A percentile compares a stretch with the other conserved stretches of the same genome.
Conservation (phyloP, 1,284 basidiomycete genomes). For the Fomitopsis schrenkii region DNA sequence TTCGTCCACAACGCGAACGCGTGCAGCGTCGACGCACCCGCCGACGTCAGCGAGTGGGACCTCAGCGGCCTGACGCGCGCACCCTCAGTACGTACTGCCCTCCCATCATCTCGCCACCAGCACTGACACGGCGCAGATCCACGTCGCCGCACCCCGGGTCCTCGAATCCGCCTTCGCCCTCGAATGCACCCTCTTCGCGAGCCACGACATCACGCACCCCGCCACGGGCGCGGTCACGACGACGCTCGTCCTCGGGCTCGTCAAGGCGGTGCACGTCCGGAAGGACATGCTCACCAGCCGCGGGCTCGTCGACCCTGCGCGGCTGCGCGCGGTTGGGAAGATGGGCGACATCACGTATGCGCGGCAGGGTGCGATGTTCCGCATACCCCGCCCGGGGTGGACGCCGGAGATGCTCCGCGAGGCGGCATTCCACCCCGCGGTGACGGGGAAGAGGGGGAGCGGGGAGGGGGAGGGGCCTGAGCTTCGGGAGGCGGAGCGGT, state of each 20-base stretch:
- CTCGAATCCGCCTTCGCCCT: background rate
- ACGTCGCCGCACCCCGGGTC: background rate
- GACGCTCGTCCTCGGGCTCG: conserved; percentile 60
- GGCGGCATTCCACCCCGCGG: background rate
- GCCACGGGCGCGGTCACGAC: conserved; percentile 40
- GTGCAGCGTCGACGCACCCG: conserved; percentile 63
- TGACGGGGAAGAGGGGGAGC: background rate
- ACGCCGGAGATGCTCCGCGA: background rate
- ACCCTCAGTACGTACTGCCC: conserved; percentile 41
- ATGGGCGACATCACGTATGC: conserved; percentile 65
- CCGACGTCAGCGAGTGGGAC: conserved; percentile 66
- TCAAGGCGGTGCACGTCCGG: conserved; percentile 61
- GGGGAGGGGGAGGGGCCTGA: background rate
- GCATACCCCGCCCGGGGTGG: conserved; percentile 29
- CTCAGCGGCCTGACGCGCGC: conserved; percentile 67
- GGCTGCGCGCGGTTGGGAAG: conserved; percentile 56
- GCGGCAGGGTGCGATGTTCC: conserved; percentile 49
- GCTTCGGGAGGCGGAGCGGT: background rate
- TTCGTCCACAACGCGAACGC: conserved; percentile 73
- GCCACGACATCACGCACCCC: conserved; percentile 48
- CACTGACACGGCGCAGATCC: background rate
- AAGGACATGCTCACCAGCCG: conserved; percentile 42
- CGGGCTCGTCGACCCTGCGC: conserved; percentile 53
- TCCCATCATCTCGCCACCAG: background rate
- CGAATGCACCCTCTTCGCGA: conserved; percentile 44